Evolutionary conservation across 805 yeast genomes (phyloP).

Genomic region (Candida jianshihensis): DNA sequence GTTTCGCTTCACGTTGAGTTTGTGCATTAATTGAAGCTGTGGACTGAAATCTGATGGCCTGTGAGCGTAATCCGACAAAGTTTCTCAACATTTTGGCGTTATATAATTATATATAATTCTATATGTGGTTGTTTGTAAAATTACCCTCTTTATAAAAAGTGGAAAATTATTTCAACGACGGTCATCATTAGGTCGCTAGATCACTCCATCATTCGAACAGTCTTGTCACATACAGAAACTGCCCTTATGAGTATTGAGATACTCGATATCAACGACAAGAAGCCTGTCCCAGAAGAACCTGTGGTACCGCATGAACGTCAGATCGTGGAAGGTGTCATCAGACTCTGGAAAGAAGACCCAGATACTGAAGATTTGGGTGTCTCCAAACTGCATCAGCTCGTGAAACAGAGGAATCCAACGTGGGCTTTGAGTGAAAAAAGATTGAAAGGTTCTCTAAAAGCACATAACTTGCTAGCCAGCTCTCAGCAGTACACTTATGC

Average conservation of each 20-base stretch:
- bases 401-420: slow-evolving; percentile 44
- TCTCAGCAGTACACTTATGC: slow-evolving; percentile 42
- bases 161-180: too few species aligned
- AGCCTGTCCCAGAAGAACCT: slow-evolving; percentile 9
- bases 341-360: slow-evolving; percentile 64
- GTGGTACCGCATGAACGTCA: slow-evolving; percentile 21
- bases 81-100: too few species aligned
- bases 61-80: too few species aligned
- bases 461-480: slow-evolving; percentile 45
- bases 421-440: slow-evolving; percentile 63
- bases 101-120: too few species aligned
- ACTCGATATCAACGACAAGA: slow-evolving; percentile 24
- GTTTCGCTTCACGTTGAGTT: too few species aligned
- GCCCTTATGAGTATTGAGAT: slow-evolving; percentile 25
- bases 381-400: slow-evolving; percentile 41
- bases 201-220: neutral
- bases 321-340: slow-evolving; percentile 43
- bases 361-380: slow-evolving; percentile 50
- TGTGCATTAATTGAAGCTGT: too few species aligned
- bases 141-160: too few species aligned
- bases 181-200: neutral
- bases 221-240: too few species aligned
- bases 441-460: slow-evolving; percentile 45
- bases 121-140: too few species aligned
- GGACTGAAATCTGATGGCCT: too few species aligned